Percentiles rank a stretch among this genome's conserved stretches.
These are phyloP conservation scores for Magnusiomyces magnusii DNA, from an alignment of 1,139 yeast species.

Conservation along the genomic window DNA sequence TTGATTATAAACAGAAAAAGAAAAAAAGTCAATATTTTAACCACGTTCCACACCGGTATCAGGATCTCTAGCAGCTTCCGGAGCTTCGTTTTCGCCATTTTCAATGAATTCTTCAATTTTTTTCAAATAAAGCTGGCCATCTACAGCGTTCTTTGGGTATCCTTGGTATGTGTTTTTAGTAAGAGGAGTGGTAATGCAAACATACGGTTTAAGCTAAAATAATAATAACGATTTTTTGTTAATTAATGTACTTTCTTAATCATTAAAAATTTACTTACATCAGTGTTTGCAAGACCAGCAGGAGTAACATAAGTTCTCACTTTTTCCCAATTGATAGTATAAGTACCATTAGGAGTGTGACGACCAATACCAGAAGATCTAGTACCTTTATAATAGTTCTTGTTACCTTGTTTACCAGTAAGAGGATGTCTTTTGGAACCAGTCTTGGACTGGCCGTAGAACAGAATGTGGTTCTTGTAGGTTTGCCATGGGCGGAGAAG, in stretches of 20 bases:
- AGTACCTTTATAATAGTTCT: constrained; percentile 91
- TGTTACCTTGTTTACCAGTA: constrained; percentile 91
- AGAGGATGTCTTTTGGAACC: constrained; percentile 83
- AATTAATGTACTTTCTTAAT: background rate
- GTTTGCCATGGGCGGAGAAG: constrained; percentile 82
- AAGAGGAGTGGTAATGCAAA: constrained; percentile 61
- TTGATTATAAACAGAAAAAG: no score
- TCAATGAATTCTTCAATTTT: constrained; percentile 70
- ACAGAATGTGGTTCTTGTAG: constrained; percentile 71
- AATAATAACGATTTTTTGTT: background rate
- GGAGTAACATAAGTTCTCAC: constrained; percentile 93
- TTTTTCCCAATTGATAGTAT: constrained; percentile 70
- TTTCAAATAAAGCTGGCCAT: constrained; percentile 64
- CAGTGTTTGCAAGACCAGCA: constrained; percentile 33
- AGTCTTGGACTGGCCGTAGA: constrained; percentile 67
- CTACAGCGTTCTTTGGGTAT: constrained; percentile 62
- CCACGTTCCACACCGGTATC: constrained; percentile 33
- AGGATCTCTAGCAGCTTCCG: constrained; percentile 22
- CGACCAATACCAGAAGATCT: constrained; percentile 90
- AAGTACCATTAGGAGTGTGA: constrained; percentile 65
- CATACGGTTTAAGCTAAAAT: constrained; percentile 58
- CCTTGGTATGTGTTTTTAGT: constrained; percentile 64
- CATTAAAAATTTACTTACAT: constrained; percentile 17
- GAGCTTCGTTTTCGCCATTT: constrained; percentile 45
- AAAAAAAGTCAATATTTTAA: constrained; percentile 15